These are phyloP conservation scores for Talaromyces sp. DNA, from an alignment of 2,329 filamentous ascomycete genomes.

Conservation along the genomic window DNA sequence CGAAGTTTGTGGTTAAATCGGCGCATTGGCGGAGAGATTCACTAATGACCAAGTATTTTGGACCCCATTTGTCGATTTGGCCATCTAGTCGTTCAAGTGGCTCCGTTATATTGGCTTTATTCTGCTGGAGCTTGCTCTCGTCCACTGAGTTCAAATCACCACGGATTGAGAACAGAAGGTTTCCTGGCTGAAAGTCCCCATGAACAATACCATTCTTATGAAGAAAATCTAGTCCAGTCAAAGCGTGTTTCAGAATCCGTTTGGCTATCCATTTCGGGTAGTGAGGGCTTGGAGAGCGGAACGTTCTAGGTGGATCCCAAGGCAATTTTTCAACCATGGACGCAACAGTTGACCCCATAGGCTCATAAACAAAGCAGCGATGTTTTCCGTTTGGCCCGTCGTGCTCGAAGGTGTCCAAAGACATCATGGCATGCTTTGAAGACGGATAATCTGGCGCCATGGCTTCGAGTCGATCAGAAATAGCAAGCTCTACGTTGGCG, in stretches of 20 bases:
- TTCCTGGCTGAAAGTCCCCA: conserved; percentile 22
- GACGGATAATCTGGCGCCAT: background rate
- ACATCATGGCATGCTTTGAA: conserved; percentile 3
- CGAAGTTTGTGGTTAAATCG: background rate
- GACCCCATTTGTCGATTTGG: background rate
- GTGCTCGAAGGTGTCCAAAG: conserved; percentile 1
- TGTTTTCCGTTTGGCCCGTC: background rate
- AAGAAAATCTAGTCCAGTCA: conserved; percentile 20
- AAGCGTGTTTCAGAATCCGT: conserved; percentile 19
- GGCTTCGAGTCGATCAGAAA: background rate
- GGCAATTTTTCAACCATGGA: background rate
- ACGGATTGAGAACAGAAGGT: conserved; percentile 19
- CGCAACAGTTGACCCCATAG: background rate
- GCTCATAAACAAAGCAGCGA: background rate
- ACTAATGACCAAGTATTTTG: background rate
- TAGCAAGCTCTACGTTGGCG: background rate
- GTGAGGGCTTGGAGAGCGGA: background rate
- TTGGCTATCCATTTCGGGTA: conserved; percentile 22
- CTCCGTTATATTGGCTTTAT: conserved; percentile 9
- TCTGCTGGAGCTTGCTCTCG: conserved; percentile 19
- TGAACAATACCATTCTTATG: conserved; percentile 20
- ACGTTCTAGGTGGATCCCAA: background rate
- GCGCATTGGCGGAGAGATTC: background rate
- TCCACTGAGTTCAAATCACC: conserved; percentile 13
- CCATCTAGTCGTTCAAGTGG: background rate